phyloP scores from a whole-genome alignment of 129 eudicot genomes.

The Oenanthe sinensis region DNA sequence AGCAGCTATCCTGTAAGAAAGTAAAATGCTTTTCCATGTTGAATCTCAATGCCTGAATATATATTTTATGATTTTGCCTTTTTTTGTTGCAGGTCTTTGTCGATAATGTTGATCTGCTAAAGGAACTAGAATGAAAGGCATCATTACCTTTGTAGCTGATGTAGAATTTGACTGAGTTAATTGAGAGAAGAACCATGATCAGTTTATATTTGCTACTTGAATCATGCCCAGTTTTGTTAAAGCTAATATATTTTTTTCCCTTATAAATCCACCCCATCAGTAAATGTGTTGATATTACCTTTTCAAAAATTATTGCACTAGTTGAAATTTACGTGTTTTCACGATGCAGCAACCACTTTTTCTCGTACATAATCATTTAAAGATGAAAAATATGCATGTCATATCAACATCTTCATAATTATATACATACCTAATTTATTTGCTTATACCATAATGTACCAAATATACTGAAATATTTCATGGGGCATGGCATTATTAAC shows the following conservation, averaged over 20 bases:
- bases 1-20: too few relatives aligned
- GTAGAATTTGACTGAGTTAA: not conserved
- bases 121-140: constrained; percentile 50
- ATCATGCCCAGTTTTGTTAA: not conserved
- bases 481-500: constrained; percentile 45
- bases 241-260: not conserved
- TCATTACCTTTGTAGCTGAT: constrained; percentile 7
- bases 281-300: not conserved
- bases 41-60: not conserved
- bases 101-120: constrained; percentile 45
- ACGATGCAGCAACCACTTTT: not conserved
- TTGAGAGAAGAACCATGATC: constrained; percentile 4
- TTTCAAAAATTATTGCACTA: not conserved
- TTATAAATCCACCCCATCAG: not conserved
- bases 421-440: not conserved
- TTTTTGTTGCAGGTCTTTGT: constrained; percentile 50
- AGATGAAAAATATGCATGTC: not conserved
- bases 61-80: not conserved
- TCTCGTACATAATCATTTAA: not conserved
- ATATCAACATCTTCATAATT: not conserved
- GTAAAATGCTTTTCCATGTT: not conserved
- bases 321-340: not conserved
- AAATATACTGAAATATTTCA: constrained; percentile 19
- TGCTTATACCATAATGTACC: not conserved
- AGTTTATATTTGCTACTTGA: not conserved